Evolutionary conservation across 2,329 filamentous ascomycete genomes (phyloP).

Genomic region (Decorospora gaudefroyi): DNA sequence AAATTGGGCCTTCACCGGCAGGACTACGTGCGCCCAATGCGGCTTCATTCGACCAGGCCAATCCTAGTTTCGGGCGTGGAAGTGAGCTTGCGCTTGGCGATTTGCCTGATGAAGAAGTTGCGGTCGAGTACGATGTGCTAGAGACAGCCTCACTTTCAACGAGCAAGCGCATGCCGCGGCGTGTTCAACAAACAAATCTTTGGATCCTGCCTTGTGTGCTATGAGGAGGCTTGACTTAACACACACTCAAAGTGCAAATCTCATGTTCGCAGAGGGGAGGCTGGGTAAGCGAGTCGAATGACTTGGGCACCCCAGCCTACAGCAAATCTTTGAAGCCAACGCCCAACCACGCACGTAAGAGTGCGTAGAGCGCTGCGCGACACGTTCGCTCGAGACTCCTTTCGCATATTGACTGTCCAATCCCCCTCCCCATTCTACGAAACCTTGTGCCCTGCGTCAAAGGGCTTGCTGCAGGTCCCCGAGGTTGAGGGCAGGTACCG

Average conservation of each 20-base stretch:
- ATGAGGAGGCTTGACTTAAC: conserved; percentile 3
- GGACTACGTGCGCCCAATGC: conserved; percentile 21
- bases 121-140: conserved; percentile 20
- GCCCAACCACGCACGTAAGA: conserved; percentile 37
- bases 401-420: conserved; percentile 12
- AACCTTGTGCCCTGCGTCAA: conserved; percentile 21
- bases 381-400: conserved; percentile 14
- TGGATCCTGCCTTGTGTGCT: conserved; percentile 1
- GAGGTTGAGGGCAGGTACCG: conserved; percentile 13
- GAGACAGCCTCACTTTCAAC: conserved; percentile 20
- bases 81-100: conserved; percentile 20
- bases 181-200: conserved; percentile 2
- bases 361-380: conserved; percentile 25
- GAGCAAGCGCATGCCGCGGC: conserved; percentile 2
- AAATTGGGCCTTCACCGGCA: conserved; percentile 31
- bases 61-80: conserved; percentile 18
- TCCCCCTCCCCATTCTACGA: conserved; percentile 2
- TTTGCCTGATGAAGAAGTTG: conserved; percentile 22
- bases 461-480: conserved; percentile 18
- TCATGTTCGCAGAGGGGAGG: conserved; percentile 26
- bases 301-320: conserved; percentile 29
- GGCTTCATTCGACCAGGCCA: conserved; percentile 16
- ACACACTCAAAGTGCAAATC: conserved; percentile 12
- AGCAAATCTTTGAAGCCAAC: conserved; percentile 25
- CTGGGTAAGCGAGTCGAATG: conserved; percentile 34